Percentiles rank a stretch among this genome's conserved stretches.
phyloP scores from a whole-genome alignment of 2,329 filamentous ascomycete species.

The Fusarium sp. region DNA sequence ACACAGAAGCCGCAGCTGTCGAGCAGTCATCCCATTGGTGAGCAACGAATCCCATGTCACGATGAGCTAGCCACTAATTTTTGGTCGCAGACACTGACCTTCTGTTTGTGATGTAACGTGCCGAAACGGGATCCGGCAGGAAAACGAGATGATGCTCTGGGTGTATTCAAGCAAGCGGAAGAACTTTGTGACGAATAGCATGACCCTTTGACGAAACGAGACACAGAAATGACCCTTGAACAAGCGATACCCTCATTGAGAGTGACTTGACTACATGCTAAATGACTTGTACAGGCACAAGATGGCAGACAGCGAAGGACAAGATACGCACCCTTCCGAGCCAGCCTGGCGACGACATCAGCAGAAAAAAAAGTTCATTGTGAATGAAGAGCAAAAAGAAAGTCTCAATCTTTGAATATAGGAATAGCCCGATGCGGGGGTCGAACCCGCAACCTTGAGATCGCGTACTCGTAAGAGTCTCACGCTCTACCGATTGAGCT shows the following conservation, averaged over 20 bases:
- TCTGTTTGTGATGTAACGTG: constrained; percentile 74
- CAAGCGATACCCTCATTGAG: neutral
- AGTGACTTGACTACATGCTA: neutral
- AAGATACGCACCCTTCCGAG: too few species aligned
- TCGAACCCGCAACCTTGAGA: constrained; percentile 72
- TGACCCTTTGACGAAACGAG: constrained; percentile 61
- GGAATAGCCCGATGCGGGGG: constrained; percentile 57
- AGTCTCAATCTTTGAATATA: too few species aligned
- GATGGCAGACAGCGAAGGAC: too few species aligned
- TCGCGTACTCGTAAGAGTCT: constrained; percentile 69
- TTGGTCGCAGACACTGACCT: constrained; percentile 72
- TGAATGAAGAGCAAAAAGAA: too few species aligned
- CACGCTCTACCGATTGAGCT: constrained; percentile 70
- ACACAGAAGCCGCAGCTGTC: constrained; percentile 96
- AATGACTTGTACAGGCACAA: too few species aligned
- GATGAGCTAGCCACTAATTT: constrained; percentile 23
- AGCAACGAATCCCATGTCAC: constrained; percentile 52
- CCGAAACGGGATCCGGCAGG: constrained; percentile 53
- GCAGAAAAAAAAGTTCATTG: too few species aligned
- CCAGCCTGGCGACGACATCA: too few species aligned
- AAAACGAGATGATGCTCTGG: constrained; percentile 61
- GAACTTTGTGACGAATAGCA: constrained; percentile 1
- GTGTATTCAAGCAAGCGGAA: constrained; percentile 14
- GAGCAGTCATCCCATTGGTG: constrained; percentile 95
- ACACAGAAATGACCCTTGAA: neutral